Evolutionary conservation across 2,329 filamentous ascomycete species (phyloP), one percentile per base, ranked within the genome.

Genomic region (Fusarium goolgardi): DNA sequence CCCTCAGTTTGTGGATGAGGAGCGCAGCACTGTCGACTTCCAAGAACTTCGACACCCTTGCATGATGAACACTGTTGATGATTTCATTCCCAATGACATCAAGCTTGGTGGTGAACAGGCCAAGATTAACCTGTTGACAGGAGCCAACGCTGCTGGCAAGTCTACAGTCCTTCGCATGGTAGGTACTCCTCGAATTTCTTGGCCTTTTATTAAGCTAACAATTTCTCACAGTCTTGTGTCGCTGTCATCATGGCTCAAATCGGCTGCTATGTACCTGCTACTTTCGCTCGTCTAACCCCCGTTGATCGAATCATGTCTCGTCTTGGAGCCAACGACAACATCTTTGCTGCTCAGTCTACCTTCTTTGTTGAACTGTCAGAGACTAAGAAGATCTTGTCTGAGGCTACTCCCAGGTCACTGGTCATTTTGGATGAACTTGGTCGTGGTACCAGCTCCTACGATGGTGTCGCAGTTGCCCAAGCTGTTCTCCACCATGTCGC

Each of bases 251-350:
- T 99, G 88, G 96, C 96, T 1, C 96, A 99, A 76, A 91, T 99
- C 31, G 96, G 96, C 56, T 97, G 95, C 78, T 91, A 97, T 71
- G 88, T 99, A 2, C 96, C 96, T 2, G 94, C 93, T 61, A 84
- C 86, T 20, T 93, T 90, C 5, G 96, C 96, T 2, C 89, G 86
- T 4, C 85, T 99, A 44, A 98, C 95, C 0, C 95, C 96, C 0
- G 89, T 97, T 5, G 96, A 99, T 77, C 92, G 96, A 55, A 98
- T 99, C 83, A 99, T 99, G 96, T 98, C 95, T 12, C 93, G 96
- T 45, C 88, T 99, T 0, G 96, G 96, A 12, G 96, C 96, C 47
- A 97, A 98, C 75, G 96, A 99, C 87, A 98, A 98, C 79, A 99
- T 99, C 73, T 98, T 99, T 76, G 96, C 95, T 2, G 93, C 95